phyloP scores from a whole-genome alignment of 306 rosid genomes.

The Pyrus pyrifolia region DNA sequence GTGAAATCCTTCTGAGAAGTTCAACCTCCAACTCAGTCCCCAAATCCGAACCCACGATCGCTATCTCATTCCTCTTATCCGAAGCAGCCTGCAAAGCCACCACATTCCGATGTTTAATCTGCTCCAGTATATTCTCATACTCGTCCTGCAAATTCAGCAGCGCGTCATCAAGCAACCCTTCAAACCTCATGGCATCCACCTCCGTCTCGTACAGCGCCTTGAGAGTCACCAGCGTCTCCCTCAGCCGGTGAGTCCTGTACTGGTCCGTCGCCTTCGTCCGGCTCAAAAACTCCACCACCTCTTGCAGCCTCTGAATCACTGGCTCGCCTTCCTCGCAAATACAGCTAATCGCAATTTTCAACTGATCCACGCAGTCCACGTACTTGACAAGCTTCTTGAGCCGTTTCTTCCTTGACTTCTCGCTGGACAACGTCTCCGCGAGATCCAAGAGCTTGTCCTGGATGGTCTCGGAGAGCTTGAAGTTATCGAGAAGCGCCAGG shows the following conservation, averaged over 20 bases:
- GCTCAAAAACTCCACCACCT: slow-evolving; percentile 88
- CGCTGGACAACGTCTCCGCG: slow-evolving; percentile 27
- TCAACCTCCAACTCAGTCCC: slow-evolving; percentile 55
- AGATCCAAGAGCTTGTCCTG: slow-evolving; percentile 42
- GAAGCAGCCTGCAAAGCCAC: not conserved
- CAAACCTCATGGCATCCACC: slow-evolving; percentile 71
- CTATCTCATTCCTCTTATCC: not conserved
- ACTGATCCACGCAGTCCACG: slow-evolving; percentile 48
- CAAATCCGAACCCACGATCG: slow-evolving; percentile 23
- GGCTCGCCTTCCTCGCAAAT: slow-evolving; percentile 59
- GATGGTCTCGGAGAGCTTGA: slow-evolving; percentile 48
- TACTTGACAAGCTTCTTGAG: slow-evolving; percentile 42
- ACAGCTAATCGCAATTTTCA: slow-evolving; percentile 34
- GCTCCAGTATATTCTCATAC: slow-evolving; percentile 46
- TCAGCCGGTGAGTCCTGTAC: slow-evolving; percentile 41
- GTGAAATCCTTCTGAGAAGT: slow-evolving; percentile 48
- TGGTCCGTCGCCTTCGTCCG: slow-evolving; percentile 72
- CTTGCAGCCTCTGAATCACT: slow-evolving; percentile 77
- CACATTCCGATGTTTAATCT: slow-evolving; percentile 41
- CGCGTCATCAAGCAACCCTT: slow-evolving; percentile 73
- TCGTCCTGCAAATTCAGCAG: slow-evolving; percentile 74
- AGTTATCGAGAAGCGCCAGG: slow-evolving; percentile 42
- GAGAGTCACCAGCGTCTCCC: slow-evolving; percentile 60
- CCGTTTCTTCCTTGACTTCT: slow-evolving; percentile 23
- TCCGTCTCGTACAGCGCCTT: slow-evolving; percentile 68